These are phyloP conservation scores for Dissophora globulifera DNA, from an alignment of 192 early-diverging fungal genomes.

Conservation along the genomic window DNA sequence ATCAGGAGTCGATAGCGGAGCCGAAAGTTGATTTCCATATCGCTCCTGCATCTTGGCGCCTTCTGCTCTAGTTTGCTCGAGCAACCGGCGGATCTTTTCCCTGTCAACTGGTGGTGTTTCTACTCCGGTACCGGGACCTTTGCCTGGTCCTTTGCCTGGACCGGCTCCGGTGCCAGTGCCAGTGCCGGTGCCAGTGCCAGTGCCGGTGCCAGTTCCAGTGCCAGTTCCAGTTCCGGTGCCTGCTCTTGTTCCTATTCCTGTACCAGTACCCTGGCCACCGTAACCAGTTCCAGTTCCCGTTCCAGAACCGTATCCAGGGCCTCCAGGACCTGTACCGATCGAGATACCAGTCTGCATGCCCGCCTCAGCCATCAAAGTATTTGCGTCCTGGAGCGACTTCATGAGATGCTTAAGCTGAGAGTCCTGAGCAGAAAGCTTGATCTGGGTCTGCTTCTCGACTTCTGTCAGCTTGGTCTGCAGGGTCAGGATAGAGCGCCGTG, in stretches of 20 bases:
- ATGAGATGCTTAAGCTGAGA: slow-evolving; percentile 65
- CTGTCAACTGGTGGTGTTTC: slow-evolving; percentile 15
- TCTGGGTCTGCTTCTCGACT: slow-evolving; percentile 70
- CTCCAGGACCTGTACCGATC: slow-evolving; percentile 34
- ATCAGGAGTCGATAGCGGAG: not conserved
- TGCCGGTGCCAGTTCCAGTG: not conserved
- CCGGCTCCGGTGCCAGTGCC: not conserved
- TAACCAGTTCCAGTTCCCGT: slow-evolving; percentile 4
- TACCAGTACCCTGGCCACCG: slow-evolving; percentile 11
- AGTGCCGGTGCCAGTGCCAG: not conserved
- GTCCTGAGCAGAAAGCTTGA: slow-evolving; percentile 71
- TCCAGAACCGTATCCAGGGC: slow-evolving; percentile 4
- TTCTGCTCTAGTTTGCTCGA: slow-evolving; percentile 33
- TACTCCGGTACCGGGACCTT: not conserved
- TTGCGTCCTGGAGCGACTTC: slow-evolving; percentile 43
- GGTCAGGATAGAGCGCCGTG: slow-evolving; percentile 77
- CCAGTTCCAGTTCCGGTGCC: not conserved
- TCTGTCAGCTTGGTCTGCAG: slow-evolving; percentile 78
- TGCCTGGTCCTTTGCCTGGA: no score
- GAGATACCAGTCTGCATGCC: slow-evolving; percentile 43
- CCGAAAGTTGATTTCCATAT: slow-evolving; percentile 1
- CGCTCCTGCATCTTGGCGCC: slow-evolving; percentile 10
- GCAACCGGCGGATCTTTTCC: slow-evolving; percentile 25
- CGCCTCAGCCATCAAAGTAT: slow-evolving; percentile 35
- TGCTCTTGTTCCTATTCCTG: not conserved